These are phyloP conservation scores for Sordariomycetes sp. DNA, from an alignment of 2,329 filamentous ascomycete species.

Conservation along the genomic window DNA sequence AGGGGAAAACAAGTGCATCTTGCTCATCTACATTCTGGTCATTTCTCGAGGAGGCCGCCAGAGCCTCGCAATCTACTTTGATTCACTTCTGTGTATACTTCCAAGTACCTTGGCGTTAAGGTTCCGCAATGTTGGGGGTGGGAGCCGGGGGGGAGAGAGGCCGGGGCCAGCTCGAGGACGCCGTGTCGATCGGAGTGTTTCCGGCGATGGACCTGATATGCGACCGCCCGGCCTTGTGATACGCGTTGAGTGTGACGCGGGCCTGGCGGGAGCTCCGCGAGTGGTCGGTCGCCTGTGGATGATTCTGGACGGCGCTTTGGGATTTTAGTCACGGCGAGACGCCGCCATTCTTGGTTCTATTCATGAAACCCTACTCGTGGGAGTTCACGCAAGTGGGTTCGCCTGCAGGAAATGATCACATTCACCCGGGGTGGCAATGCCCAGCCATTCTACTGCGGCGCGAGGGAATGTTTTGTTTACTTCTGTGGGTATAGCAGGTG, in stretches of 20 bases:
- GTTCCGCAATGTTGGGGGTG: neutral
- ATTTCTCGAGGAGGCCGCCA: neutral
- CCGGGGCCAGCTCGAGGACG: neutral
- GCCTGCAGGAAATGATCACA: neutral
- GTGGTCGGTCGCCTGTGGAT: neutral
- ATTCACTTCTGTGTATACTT: neutral
- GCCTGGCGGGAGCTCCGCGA: neutral
- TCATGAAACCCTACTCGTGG: neutral
- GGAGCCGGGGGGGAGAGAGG: too few relatives aligned
- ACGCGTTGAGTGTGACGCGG: neutral
- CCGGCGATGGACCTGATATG: neutral
- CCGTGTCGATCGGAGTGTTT: neutral
- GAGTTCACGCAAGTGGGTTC: neutral
- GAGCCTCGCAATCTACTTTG: neutral
- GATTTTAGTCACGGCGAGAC: neutral
- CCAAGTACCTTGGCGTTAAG: neutral
- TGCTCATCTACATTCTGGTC: neutral
- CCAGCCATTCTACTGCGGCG: too few relatives aligned
- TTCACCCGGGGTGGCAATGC: neutral
- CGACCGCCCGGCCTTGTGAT: neutral
- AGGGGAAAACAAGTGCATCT: neutral
- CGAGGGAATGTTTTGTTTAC: neutral
- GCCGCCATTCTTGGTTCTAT: neutral
- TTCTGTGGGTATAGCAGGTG: neutral
- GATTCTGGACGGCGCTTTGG: neutral